phyloP scores from a whole-genome alignment of 345 rosid genomes.

The Populus simonii region DNA sequence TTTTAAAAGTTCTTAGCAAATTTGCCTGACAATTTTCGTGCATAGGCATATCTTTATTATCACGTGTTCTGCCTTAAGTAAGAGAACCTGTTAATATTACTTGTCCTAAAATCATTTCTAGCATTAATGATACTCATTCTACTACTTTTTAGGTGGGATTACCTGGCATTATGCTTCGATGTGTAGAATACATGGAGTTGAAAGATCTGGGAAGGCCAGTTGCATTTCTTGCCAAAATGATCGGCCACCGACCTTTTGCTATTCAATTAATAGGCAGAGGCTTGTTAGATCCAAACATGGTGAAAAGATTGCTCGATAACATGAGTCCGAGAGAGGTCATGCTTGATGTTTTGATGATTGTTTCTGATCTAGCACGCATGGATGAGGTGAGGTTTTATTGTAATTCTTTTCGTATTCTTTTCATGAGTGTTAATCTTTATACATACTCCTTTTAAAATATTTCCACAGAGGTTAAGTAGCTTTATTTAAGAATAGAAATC shows the following conservation, averaged over 20 bases:
- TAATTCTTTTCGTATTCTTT: not conserved
- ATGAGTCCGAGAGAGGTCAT: conserved; percentile 78
- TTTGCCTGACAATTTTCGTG: not conserved
- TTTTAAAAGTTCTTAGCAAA: not conserved
- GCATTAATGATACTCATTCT: conserved; percentile 15
- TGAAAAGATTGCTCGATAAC: conserved; percentile 63
- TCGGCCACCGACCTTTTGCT: conserved; percentile 70
- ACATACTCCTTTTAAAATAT: too few species aligned
- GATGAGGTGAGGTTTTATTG: conserved; percentile 61
- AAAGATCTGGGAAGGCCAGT: conserved; percentile 82
- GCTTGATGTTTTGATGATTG: conserved; percentile 80
- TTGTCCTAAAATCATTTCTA: not conserved
- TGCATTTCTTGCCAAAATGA: conserved; percentile 93
- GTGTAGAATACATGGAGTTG: conserved; percentile 77
- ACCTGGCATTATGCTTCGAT: conserved; percentile 58
- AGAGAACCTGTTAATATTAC: conserved; percentile 1
- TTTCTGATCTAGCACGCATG: conserved; percentile 94
- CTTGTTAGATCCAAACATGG: conserved; percentile 67
- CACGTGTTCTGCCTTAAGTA: not conserved
- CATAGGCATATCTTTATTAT: not conserved
- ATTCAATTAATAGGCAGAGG: conserved; percentile 82
- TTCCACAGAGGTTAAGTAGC: too few species aligned
- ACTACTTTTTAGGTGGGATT: conserved; percentile 65
- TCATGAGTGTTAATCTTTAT: not conserved
- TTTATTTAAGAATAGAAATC: too few species aligned